Percentiles rank a stretch among this genome's conserved stretches.
phyloP scores from a whole-genome alignment of 1,139 yeast species.

The Pichia sp. region DNA sequence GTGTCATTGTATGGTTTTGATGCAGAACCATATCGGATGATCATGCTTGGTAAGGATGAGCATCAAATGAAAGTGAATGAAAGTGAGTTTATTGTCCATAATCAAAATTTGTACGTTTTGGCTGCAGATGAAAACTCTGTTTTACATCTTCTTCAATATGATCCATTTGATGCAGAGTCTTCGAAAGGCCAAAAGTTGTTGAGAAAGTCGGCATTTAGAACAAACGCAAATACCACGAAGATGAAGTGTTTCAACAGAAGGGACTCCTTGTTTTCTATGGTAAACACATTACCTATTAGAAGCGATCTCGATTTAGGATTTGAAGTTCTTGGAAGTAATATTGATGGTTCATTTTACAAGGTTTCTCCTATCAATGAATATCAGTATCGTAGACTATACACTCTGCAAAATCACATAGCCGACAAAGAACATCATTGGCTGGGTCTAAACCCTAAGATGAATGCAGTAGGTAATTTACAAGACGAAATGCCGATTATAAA shows the following conservation, averaged over 20 bases:
- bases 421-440: constrained; percentile 68
- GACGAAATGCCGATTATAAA: constrained; percentile 23
- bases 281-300: constrained; percentile 18
- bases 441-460: constrained; percentile 76
- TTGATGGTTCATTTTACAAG: constrained; percentile 71
- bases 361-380: constrained; percentile 73
- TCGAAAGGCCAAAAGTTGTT: constrained; percentile 71
- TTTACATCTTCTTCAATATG: constrained; percentile 76
- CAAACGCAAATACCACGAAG: constrained; percentile 54
- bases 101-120: constrained; percentile 58
- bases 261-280: constrained; percentile 21
- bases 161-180: constrained; percentile 86
- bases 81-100: constrained; percentile 62
- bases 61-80: constrained; percentile 52
- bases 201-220: constrained; percentile 61
- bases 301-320: constrained; percentile 28
- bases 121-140: constrained; percentile 64
- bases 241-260: constrained; percentile 29
- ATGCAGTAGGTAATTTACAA: constrained; percentile 45
- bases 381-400: constrained; percentile 71
- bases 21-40: constrained; percentile 89
- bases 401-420: constrained; percentile 77
- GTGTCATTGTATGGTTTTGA: constrained; percentile 85
- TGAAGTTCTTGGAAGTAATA: constrained; percentile 60
- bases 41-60: constrained; percentile 66